Base-by-base conservation (phyloP, 2,329 filamentous ascomycete species). In the Thermochaetoides dissita region DNA sequence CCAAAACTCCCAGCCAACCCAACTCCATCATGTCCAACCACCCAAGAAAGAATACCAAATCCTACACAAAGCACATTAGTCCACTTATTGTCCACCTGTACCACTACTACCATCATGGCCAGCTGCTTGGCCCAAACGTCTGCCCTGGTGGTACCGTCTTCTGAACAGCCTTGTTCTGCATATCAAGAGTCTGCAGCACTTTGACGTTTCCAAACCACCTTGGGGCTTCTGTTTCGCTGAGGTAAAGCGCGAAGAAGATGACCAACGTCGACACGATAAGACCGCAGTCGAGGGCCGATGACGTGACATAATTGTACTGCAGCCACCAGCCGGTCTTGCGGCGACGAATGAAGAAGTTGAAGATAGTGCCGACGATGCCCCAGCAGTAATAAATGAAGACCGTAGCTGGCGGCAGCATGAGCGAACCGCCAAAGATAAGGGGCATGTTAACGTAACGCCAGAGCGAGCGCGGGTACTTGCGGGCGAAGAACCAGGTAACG, bases 241-340 rank as follows among this genome's bases (percentile, higher is more conserved):
- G 57, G 43, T 76, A 74, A 29, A 86, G 61, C 1, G 76, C 70
- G 51, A 83, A 74, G 64, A 86, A 83, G 44, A 85, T 79, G 44
- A 85, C 57, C 32, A 86, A 69, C 0, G 79, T 79, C 31, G 70
- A 72, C 12, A 84, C 57, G 9, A 79, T 74, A 6, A 84, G 66
- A 6, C 81, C 81, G 38, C 72, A 73, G 57, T 85, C 81, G 33
- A 86, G 63, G 1, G 76, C 81, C 0, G 81, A 81, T 12, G 79
- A 83, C 0, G 79, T 75, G 54, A 84, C 69, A 57, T 85, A 86
- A 63, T 86, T 85, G 63, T 84, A 86, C 58, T 79, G 76, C 58
- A 81, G 65, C 81, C 81, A 86, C 81, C 81, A 85, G 31, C 77
- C 80, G 4, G 69, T 72, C 60, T 71, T 80, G 47, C 72, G 69